Percentiles rank a stretch among this genome's conserved stretches.
phyloP scores from a whole-genome alignment of 305 asterid species.

The Petunia hybrid region DNA sequence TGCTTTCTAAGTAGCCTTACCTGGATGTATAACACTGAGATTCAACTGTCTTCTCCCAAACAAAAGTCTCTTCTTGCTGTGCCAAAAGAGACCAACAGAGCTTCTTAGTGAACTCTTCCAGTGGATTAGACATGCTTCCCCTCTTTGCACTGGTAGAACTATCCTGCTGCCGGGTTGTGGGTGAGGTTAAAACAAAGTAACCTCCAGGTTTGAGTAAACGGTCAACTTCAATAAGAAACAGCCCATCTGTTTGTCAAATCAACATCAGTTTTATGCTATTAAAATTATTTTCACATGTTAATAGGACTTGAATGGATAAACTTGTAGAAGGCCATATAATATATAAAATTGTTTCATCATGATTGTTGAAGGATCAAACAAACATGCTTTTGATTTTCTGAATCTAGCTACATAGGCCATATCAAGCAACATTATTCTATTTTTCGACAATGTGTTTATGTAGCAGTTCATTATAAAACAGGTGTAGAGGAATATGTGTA shows the following conservation, averaged over 20 bases:
- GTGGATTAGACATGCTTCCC: constrained; percentile 58
- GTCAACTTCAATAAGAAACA: constrained; percentile 86
- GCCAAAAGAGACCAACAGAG: constrained; percentile 85
- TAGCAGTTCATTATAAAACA: not conserved
- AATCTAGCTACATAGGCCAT: not conserved
- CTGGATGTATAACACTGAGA: constrained; percentile 71
- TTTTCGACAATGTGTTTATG: not conserved
- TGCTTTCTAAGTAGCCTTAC: constrained; percentile 51
- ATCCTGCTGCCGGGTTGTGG: constrained; percentile 65
- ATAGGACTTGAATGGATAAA: not conserved
- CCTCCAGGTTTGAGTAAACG: constrained; percentile 97
- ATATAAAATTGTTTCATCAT: not conserved
- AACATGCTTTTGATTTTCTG: not conserved
- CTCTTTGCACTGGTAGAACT: constrained; percentile 51
- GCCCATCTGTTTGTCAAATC: constrained; percentile 69
- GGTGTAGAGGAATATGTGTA: not conserved
- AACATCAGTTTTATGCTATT: constrained; percentile 41
- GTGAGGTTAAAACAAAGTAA: constrained; percentile 87
- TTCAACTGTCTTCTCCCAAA: constrained; percentile 90
- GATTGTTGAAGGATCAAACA: not conserved
- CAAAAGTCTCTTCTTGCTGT: constrained; percentile 80
- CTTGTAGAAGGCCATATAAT: not conserved
- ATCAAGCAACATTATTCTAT: constrained; percentile 2
- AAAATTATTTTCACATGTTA: not conserved
- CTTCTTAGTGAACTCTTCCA: constrained; percentile 67